Evolutionary conservation across 2,329 filamentous ascomycete species (phyloP), one percentile per base, ranked within the genome.

Genomic region (Trichoderma polysporum): DNA sequence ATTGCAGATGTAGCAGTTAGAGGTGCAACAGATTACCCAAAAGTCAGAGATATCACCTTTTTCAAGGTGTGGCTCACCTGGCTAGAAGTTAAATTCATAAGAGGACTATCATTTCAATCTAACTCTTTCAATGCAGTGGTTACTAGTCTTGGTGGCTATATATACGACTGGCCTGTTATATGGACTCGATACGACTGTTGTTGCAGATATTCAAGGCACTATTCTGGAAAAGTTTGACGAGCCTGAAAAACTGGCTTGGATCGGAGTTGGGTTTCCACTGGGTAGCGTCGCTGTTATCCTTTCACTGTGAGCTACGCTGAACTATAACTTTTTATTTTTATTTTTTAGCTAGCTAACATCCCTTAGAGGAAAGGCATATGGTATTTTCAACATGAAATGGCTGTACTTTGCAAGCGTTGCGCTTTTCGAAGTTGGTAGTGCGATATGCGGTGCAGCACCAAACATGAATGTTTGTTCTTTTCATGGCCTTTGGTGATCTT

Each of bases 371-470:
- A 19, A 27, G 2, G 54, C 54, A 19, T 60, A 65, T 37, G 47
- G 33, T 35, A 10, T 69, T 27, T 84, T 83, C 71, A 75, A 82
- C 53, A 73, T 75, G 0, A 84, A 84, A 69, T 79, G 73, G 74
- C 63, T 81, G 1, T 76, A 74, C 41, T 35, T 73, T 50, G 19
- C 59, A 37, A 54, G 52, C 35, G 59, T 73, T 19, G 9, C 71
- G 47, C 39, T 70, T 6, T 75, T 75, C 66, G 69, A 71, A 59
- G 66, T 68, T 10, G 74, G 73, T 49, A 71, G 67, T 50, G 75
- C 76, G 2, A 66, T 80, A 5, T 82, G 80, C 66, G 81, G 80
- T 37, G 80, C 73, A 0, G 79, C 80, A 1, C 78, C 76, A 1
- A 76, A 56, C 39, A 81, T 82, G 75, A 15, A 39, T 39, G 35